Evolutionary conservation across 305 asterid genomes (phyloP), one percentile per base, ranked within the genome.

Genomic region (Striga hermonthica): DNA sequence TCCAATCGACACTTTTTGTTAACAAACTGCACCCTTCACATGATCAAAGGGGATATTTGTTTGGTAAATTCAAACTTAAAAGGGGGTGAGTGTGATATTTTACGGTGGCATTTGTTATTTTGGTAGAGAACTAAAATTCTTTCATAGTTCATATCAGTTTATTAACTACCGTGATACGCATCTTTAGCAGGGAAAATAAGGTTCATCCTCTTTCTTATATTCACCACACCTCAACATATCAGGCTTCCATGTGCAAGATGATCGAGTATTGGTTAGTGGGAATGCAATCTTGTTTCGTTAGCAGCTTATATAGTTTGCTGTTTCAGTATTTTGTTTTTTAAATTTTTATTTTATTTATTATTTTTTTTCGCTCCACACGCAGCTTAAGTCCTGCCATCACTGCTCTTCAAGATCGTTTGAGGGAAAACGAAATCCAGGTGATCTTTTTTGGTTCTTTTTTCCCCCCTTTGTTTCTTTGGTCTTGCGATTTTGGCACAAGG

Each of bases 161-260:
- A 4, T 49, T 49, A 49, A 49, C 31, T 31, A 49, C 56, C 12
- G 7, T 49, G 3, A 2, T 49, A 13, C 14, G 57, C 56, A 50
- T 70, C 67, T 49, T 49, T 9, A 4, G 14, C 64, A 94, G 99
- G 84, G 83, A 83, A 38, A 86, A 85, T 57, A 87, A 83, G 76
- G 83, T 83, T 66, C 98, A 94, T 58, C 99, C 98, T 7, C 93
- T 94, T 54, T 77, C 93, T 65, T 87, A 73, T 77, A 74, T 94
- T 69, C 99, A 94, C 77, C 98, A 94, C 72, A 74, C 97, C 22
- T 94, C 99, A 39, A 94, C 99, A 2, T 94, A 86, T 84, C 94
- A 87, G 80, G 95, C 98, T 71, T 88, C 99, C 84, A 76, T 94
- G 84, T 91, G 99, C 90, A 94, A 94, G 79, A 81, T 94, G 86